Percentiles rank a stretch among this genome's conserved stretches.
These are phyloP conservation scores for Sporothrix curviconia DNA, from an alignment of 2,329 filamentous ascomycete species.

Conservation along the genomic window DNA sequence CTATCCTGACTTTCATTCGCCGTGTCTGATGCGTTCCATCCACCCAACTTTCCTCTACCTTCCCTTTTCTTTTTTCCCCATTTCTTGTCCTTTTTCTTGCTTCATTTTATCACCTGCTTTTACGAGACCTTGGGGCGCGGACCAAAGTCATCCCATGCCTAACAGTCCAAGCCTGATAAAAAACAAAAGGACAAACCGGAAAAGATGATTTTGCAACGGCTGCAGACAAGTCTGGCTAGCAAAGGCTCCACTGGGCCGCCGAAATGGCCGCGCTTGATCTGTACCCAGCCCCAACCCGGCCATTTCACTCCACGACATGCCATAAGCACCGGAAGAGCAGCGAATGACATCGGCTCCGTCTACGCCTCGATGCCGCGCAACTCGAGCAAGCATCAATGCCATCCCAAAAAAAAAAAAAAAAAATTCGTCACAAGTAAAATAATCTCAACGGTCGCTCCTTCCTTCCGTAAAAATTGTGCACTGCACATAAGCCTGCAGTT, in stretches of 20 bases:
- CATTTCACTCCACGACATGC: background rate
- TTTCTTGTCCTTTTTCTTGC: background rate
- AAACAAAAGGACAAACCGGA: background rate
- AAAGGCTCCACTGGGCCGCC: background rate
- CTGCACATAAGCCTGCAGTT: background rate
- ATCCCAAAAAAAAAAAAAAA: background rate
- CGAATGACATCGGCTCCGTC: conserved; percentile 3
- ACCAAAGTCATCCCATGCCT: background rate
- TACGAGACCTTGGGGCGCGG: background rate
- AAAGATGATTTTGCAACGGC: background rate
- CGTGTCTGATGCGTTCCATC: background rate
- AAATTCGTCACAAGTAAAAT: too few relatives aligned
- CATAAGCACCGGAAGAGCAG: background rate
- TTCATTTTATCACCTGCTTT: background rate
- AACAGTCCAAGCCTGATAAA: background rate
- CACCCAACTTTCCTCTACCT: background rate
- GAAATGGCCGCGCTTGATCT: conserved; percentile 2
- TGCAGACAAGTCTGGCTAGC: background rate
- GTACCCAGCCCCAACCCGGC: background rate
- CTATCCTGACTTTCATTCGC: background rate
- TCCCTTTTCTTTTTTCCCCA: background rate
- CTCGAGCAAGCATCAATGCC: background rate
- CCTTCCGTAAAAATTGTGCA: background rate
- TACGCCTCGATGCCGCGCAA: background rate
- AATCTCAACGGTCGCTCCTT: background rate